phyloP scores from a whole-genome alignment of 805 yeast species.

The Yamadazyma sp. region DNA sequence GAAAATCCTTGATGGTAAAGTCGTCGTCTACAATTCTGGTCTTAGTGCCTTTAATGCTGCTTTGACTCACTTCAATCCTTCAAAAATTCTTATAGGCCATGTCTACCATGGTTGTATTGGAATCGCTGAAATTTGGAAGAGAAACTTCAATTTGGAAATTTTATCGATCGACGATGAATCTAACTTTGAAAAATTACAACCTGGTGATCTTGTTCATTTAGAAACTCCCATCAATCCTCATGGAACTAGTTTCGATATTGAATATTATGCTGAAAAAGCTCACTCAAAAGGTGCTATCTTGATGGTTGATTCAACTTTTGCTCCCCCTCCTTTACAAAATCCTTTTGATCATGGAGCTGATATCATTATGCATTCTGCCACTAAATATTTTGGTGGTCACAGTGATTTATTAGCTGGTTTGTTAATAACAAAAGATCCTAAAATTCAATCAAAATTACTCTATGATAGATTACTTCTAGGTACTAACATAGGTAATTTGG shows the following conservation, averaged over 20 bases:
- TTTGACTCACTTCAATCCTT: slow-evolving; percentile 68
- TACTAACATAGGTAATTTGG: slow-evolving; percentile 75
- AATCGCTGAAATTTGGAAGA: slow-evolving; percentile 57
- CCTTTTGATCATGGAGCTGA: slow-evolving; percentile 86
- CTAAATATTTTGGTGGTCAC: slow-evolving; percentile 95
- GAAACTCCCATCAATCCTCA: slow-evolving; percentile 90
- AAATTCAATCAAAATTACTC: slow-evolving; percentile 44
- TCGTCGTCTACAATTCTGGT: slow-evolving; percentile 75
- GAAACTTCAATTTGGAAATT: slow-evolving; percentile 56
- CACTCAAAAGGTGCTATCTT: slow-evolving; percentile 74
- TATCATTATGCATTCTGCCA: slow-evolving; percentile 87
- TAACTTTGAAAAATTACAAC: slow-evolving; percentile 44
- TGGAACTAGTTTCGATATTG: slow-evolving; percentile 64
- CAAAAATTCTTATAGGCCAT: slow-evolving; percentile 66
- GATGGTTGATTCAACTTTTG: slow-evolving; percentile 83
- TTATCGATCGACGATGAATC: slow-evolving; percentile 26
- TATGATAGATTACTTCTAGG: slow-evolving; percentile 72
- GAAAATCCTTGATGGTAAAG: slow-evolving; percentile 57
- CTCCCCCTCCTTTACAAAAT: slow-evolving; percentile 85
- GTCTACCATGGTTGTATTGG: slow-evolving; percentile 87
- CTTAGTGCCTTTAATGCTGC: slow-evolving; percentile 78
- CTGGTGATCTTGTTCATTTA: slow-evolving; percentile 75
- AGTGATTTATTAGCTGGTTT: slow-evolving; percentile 86
- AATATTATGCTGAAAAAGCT: slow-evolving; percentile 62
- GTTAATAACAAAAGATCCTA: slow-evolving; percentile 58